Evolutionary conservation across 331 rosid genomes (phyloP), one percentile per base, ranked within the genome.

Genomic region (Acacia pycnantha): DNA sequence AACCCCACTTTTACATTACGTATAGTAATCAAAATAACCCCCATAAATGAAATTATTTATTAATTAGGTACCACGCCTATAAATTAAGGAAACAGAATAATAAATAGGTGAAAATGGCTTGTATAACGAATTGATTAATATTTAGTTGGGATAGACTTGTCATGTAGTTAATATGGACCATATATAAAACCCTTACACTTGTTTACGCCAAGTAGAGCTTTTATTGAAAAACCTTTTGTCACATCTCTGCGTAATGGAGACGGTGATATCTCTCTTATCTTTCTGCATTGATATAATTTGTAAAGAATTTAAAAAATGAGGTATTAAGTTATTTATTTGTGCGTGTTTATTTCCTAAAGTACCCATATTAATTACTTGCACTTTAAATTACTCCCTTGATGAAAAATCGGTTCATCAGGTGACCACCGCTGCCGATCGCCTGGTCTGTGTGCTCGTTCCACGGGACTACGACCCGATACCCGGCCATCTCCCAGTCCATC

Each of bases 121-220:
- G 41, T 40, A 37, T 40, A 21, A 5, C 35, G 8, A 77, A 58
- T 24, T 44, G 7, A 44, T 71, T 1, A 40, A 11, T 35, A 26
- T 62, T 48, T 43, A 29, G 88, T 76, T 82, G 78, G 29, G 4
- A 50, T 67, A 43, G 37, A 59, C 83, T 82, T 84, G 43, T 84
- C 88, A 31, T 61, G 47, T 65, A 50, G 79, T 59, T 72, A 27
- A 56, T 48, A 35, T 71, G 11, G 62, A 51, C 68, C 67, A 76
- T 29, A 29, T 29, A n/a, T 82, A 37, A 82, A 67, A 44, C 72
- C 59, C 73, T 82, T 22, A 79, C 46, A 7, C 64, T 65, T 72
- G 65, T 33, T 78, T 19, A 81, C 66, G 77, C 80, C 67, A 53
- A 71, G 73, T 33, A 72, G 67, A 77, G 65, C 70, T 26, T 66